A percentile compares a stretch with the other conserved stretches of the same genome.
phyloP scores from a whole-genome alignment of 768 basidiomycete species.

The Leccinellum luteum region DNA sequence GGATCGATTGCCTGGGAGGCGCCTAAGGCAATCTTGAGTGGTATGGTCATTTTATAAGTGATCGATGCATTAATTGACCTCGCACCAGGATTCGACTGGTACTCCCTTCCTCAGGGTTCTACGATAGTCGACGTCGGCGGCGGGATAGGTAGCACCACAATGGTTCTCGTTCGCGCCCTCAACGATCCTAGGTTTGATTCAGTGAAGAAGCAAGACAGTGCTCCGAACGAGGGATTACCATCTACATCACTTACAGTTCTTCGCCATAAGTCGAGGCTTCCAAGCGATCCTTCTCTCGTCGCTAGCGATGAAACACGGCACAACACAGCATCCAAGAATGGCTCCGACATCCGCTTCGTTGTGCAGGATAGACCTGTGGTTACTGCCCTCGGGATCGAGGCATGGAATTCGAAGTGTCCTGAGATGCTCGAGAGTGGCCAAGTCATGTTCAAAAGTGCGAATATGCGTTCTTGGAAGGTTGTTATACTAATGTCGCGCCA shows the following conservation, averaged over 20 bases:
- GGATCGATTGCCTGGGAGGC: constrained; percentile 72
- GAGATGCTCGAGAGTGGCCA: constrained; percentile 53
- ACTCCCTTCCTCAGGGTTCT: constrained; percentile 45
- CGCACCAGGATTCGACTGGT: constrained; percentile 56
- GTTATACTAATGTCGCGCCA: not conserved
- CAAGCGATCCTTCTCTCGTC: not conserved
- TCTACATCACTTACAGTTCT: not conserved
- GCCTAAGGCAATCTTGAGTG: constrained; percentile 55
- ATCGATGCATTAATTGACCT: not conserved
- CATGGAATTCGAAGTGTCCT: constrained; percentile 59
- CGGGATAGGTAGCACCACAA: constrained; percentile 56
- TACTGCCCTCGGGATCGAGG: constrained; percentile 50
- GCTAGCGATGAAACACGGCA: constrained; percentile 8
- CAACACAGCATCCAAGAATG: constrained; percentile 6
- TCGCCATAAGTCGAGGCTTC: not conserved
- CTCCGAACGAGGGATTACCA: not conserved
- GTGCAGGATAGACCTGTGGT: constrained; percentile 61
- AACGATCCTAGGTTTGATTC: constrained; percentile 5
- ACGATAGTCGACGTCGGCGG: constrained; percentile 69
- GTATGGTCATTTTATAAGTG: constrained; percentile 31
- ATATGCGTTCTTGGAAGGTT: not conserved
- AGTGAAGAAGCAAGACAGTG: not conserved
- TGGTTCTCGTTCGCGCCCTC: constrained; percentile 43
- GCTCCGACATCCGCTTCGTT: constrained; percentile 44
- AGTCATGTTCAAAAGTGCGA: constrained; percentile 50